phyloP scores from a whole-genome alignment of 805 yeast species.

The Hanseniaspora taiwanica region DNA sequence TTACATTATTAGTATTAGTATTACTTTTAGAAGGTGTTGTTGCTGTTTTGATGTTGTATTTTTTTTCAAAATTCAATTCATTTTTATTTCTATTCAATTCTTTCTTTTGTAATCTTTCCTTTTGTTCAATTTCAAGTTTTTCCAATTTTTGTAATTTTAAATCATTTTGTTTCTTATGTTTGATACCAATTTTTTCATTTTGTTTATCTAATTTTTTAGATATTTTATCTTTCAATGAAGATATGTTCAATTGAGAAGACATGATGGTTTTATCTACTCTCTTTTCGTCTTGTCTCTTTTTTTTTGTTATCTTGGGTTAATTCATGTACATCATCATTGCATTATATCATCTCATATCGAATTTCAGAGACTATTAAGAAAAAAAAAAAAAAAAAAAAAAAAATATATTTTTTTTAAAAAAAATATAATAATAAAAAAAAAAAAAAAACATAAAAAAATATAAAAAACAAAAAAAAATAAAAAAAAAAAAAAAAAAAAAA shows the following conservation, averaged over 20 bases:
- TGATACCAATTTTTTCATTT: slow-evolving; percentile 13
- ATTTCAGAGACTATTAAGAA: no score
- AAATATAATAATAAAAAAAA: no score
- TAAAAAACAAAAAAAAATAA: no score
- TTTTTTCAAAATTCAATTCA: slow-evolving; percentile 4
- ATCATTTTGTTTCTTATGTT: slow-evolving; percentile 10
- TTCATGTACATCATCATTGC: no score
- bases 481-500: no score
- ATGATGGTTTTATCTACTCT: no score
- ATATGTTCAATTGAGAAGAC: slow-evolving; percentile 11
- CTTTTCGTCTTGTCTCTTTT: no score
- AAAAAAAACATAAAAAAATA: no score
- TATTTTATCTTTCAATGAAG: slow-evolving; percentile 55
- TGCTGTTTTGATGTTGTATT: neutral
- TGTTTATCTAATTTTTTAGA: slow-evolving; percentile 33
- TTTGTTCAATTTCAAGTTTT: slow-evolving; percentile 12
- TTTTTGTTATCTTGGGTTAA: no score
- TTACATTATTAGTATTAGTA: neutral
- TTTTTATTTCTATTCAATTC: slow-evolving; percentile 4
- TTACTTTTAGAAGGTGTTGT: neutral
- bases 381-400: no score
- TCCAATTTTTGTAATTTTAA: slow-evolving; percentile 15
- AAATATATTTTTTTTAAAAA: no score
- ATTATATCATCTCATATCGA: no score
- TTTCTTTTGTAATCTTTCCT: slow-evolving; percentile 10